Conservation (phyloP, 2,329 filamentous ascomycete species). For the Cladosporium sp. region DNA sequence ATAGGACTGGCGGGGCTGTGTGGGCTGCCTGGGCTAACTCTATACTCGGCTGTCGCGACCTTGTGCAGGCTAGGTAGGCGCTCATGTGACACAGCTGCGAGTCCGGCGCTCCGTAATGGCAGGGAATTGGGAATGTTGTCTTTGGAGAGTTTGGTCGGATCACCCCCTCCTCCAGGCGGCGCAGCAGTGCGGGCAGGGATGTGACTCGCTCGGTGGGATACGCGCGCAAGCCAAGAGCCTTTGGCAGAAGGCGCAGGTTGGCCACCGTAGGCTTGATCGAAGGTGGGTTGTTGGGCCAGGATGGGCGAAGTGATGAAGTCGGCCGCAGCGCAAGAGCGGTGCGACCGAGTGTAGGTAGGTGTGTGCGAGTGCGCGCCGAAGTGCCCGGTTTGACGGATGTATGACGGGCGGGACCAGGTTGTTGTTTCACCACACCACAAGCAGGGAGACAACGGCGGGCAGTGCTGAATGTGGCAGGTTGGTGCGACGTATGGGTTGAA, state of each 20-base stretch:
- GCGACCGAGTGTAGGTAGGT: not conserved
- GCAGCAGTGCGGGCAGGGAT: slow-evolving; percentile 22
- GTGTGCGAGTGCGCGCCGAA: not conserved
- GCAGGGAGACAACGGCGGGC: not conserved
- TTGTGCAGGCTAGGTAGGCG: slow-evolving; percentile 16
- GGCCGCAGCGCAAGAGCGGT: slow-evolving; percentile 7
- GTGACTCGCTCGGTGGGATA: slow-evolving; percentile 27
- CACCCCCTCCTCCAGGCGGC: not conserved
- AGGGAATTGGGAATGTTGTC: slow-evolving; percentile 14
- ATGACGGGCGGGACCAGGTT: not conserved
- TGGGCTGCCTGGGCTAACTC: slow-evolving; percentile 5
- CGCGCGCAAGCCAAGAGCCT: slow-evolving; percentile 25
- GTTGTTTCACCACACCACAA: slow-evolving; percentile 6
- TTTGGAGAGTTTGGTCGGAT: not conserved
- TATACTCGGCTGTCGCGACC: slow-evolving; percentile 10
- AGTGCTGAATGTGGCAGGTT: not conserved
- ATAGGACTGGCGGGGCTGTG: slow-evolving; percentile 20
- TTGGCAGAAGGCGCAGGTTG: slow-evolving; percentile 13
- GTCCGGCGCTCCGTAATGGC: slow-evolving; percentile 15
- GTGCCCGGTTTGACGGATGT: not conserved
- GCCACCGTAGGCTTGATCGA: slow-evolving; percentile 18
- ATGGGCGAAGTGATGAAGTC: slow-evolving; percentile 11
- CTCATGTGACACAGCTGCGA: slow-evolving; percentile 17
- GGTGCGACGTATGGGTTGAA: not conserved
- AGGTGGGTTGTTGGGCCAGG: slow-evolving; percentile 18